phyloP scores from a whole-genome alignment of 768 basidiomycete genomes.

The Lactarius akahatsu region DNA sequence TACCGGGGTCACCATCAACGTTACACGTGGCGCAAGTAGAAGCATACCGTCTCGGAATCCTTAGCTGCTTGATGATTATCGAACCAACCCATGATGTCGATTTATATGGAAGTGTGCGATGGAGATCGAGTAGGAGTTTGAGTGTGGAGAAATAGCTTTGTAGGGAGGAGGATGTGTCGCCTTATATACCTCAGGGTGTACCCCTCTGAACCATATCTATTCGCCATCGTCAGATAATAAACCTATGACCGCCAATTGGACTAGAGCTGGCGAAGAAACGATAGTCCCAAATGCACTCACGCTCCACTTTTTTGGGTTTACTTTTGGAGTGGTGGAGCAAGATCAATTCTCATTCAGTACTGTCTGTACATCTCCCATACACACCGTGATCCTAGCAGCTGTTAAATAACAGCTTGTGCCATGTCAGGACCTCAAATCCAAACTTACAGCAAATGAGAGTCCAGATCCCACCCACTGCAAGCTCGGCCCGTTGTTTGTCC shows the following conservation, averaged over 20 bases:
- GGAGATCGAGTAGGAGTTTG: not conserved
- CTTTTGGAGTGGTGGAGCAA: no score
- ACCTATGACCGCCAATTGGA: not conserved
- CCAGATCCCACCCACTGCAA: no score
- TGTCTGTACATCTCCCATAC: no score
- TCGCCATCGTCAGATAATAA: not conserved
- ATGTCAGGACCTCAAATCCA: no score
- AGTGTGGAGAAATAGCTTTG: not conserved
- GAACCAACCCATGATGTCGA: slow-evolving; percentile 15
- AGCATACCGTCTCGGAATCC: not conserved
- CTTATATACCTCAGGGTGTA: slow-evolving; percentile 14
- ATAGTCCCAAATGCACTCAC: no score
- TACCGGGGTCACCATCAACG: not conserved
- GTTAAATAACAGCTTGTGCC: no score
- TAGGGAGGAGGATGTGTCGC: not conserved
- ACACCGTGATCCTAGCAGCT: no score
- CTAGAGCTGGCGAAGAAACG: no score
- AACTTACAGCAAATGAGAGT: no score
- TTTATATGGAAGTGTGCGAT: not conserved
- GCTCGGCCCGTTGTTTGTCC: no score
- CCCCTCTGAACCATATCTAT: not conserved
- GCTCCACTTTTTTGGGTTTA: no score
- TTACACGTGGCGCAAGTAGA: not conserved
- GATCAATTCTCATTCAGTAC: no score
- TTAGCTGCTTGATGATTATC: not conserved